A percentile compares a stretch with the other conserved stretches of the same genome.
Conservation (phyloP, 768 basidiomycete genomes). For the Suillus hirtellus region DNA sequence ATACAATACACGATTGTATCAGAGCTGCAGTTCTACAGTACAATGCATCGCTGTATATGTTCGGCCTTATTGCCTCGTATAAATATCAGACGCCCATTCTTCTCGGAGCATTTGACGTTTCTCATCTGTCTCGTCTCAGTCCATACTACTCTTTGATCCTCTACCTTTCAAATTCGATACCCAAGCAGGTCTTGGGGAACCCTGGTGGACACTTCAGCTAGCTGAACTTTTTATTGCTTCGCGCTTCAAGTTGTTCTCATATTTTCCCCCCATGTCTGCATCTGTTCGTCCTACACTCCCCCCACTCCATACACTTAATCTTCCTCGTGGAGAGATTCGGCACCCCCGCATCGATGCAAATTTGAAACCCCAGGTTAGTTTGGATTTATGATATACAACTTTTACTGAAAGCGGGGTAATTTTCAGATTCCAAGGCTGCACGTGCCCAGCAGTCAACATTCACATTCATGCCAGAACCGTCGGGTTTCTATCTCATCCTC, state of each 20-base stretch:
- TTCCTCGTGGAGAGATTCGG: constrained; percentile 23
- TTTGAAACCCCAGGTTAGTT: constrained; percentile 17
- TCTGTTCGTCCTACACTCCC: constrained; percentile 53
- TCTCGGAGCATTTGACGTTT: constrained; percentile 4
- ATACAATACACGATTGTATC: constrained; percentile 15
- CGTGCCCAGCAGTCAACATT: background rate
- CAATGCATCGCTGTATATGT: constrained; percentile 12
- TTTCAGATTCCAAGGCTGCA: constrained; percentile 7
- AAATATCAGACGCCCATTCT: constrained; percentile 14
- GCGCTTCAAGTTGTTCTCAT: background rate
- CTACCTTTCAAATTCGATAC: constrained; percentile 13
- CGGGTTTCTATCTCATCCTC: constrained; percentile 42
- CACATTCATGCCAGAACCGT: constrained; percentile 23
- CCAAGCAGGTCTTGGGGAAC: constrained; percentile 26
- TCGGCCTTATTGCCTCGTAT: constrained; percentile 13
- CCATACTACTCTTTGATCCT: constrained; percentile 11
- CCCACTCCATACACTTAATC: constrained; percentile 49
- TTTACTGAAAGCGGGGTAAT: background rate
- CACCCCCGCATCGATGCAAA: constrained; percentile 17
- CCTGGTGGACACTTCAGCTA: constrained; percentile 19
- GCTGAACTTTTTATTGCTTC: constrained; percentile 12
- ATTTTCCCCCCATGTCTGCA: constrained; percentile 10
- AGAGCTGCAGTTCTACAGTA: background rate
- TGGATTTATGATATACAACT: background rate
- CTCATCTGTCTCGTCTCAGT: constrained; percentile 14